These are phyloP conservation scores for Crucihimalaya himalaica DNA, from an alignment of 345 rosid species.

Conservation along the genomic window DNA sequence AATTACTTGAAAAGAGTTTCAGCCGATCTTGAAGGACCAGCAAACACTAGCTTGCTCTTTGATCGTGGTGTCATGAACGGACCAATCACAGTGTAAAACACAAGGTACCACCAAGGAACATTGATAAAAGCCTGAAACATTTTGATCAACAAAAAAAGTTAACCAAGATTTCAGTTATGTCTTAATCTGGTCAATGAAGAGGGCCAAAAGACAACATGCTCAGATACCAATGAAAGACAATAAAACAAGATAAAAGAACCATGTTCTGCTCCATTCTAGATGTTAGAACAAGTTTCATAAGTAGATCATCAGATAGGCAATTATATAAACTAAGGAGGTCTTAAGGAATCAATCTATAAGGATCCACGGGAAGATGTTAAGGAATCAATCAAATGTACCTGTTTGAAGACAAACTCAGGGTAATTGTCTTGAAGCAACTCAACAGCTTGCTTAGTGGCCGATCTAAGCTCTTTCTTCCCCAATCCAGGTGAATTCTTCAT, in stretches of 20 bases:
- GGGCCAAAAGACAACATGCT: not conserved
- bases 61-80: constrained; percentile 74
- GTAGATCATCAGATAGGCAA: not conserved
- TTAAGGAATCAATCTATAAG: not conserved
- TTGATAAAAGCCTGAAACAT: constrained; percentile 62
- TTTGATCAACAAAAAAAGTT: constrained; percentile 8
- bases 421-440: constrained; percentile 90
- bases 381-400: constrained; percentile 44
- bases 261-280: not conserved
- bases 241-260: not conserved
- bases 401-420: constrained; percentile 92
- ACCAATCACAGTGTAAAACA: constrained; percentile 62
- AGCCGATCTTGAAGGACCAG: constrained; percentile 56
- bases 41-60: constrained; percentile 75
- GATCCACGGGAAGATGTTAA: not conserved
- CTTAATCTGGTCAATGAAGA: not conserved
- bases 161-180: not conserved
- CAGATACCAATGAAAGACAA: not conserved
- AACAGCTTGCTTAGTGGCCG: constrained; percentile 79
- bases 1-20: constrained; percentile 80
- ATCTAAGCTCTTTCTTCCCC: constrained; percentile 73
- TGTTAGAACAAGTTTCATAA: not conserved
- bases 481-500: constrained; percentile 89
- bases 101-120: constrained; percentile 82
- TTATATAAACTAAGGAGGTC: not conserved